Evolutionary conservation across 2,329 filamentous ascomycete genomes (phyloP), one percentile per base, ranked within the genome.

Genomic region (Penicillium frequentans): DNA sequence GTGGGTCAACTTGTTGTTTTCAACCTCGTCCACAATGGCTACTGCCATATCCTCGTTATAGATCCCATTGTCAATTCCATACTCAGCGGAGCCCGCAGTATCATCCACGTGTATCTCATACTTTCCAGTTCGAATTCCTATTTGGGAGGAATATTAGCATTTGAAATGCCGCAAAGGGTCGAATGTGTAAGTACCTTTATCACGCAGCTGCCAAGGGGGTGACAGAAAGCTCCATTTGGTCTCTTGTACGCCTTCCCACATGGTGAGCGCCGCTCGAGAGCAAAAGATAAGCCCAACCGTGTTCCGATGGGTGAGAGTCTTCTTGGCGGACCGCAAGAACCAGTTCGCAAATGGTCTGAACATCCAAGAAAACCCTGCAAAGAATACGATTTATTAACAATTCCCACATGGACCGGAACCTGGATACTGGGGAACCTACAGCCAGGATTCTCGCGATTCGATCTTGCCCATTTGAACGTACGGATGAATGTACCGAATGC

Each of bases 31-130:
- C 11, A 49, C 23, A 26, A 49, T 49, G 3, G 47, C 47, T n/a
- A 49, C 47, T 4, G 47, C 47, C 47, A 49, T 37, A 26, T 49
- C 47, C n/a, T 49, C 31, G 10, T 49, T 49, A 33, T 49, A 37
- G 16, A 49, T 39, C 13, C 47, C 47, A 3, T 33, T 35, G 21
- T 49, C 27, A 16, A 49, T 49, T 16, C 35, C 35, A n/a, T n/a
- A 9, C 35, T 37, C 35, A 13, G 35, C 35, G 19, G 35, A 37
- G 16, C 35, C 35, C 7, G 2, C 5, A 37, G 35, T 3, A 37
- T 37, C 16, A n/a, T 37, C 35, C 7, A 37, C 35, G 3, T 37
- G n/a, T n/a, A n/a, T 16, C 35, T 37, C 35, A n/a, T 37, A 37
- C 35, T 37, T 37, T 37, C 35, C 35, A n/a, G 35, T 37, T 19